phyloP scores from a whole-genome alignment of 331 rosid genomes.

The Malus hybrid region DNA sequence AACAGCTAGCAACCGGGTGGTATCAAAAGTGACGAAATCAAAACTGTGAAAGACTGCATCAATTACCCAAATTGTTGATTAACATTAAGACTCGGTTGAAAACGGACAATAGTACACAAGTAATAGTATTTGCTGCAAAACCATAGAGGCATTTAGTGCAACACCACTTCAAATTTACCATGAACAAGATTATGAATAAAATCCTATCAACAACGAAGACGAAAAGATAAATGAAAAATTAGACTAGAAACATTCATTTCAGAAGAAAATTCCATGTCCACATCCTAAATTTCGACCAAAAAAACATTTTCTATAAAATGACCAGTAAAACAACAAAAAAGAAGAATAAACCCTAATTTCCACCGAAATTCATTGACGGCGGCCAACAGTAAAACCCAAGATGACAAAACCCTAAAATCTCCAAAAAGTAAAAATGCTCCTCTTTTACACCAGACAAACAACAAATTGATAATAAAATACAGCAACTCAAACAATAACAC shows the following conservation, averaged over 20 bases:
- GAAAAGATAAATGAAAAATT: not conserved
- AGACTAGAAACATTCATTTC: not conserved
- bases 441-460: not conserved
- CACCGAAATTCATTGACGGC: not conserved
- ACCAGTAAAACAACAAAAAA: not conserved
- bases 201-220: not conserved
- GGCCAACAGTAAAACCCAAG: not conserved
- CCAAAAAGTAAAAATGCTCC: not conserved
- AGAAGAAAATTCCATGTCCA: not conserved
- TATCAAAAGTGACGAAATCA: not conserved
- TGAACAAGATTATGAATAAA: not conserved
- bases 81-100: not conserved
- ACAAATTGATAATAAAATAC: not conserved
- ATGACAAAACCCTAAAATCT: constrained; percentile 12
- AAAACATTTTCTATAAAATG: not conserved
- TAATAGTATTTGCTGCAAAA: not conserved
- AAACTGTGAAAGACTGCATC: not conserved
- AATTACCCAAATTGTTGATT: not conserved
- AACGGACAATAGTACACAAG: not conserved
- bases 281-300: not conserved
- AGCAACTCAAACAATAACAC: not conserved
- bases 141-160: not conserved
- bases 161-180: not conserved
- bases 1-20: not conserved
- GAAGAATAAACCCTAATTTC: not conserved